Evolutionary conservation across 306 rosid species (phyloP), one percentile per base, ranked within the genome.

Genomic region (Lablab purpureus): DNA sequence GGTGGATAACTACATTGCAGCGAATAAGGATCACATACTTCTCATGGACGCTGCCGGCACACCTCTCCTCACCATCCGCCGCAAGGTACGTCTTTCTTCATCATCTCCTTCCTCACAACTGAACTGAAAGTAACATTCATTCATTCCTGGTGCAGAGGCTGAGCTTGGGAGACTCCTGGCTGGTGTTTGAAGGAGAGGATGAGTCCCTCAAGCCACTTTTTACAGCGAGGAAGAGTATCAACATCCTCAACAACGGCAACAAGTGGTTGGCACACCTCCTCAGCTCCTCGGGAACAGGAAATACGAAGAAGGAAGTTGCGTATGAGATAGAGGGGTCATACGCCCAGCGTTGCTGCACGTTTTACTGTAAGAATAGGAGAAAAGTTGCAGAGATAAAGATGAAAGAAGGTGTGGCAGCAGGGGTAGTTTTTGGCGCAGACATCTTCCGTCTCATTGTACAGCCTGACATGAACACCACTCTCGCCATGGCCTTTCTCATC

Each of bases 1-100:
- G 30, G 96, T 93, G 1, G 97, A 93, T 37, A 90, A 87, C 79
- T 93, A 93, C 63, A 14, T 80, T 36, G 86, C 92, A 21, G 77
- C 80, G 11, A 82, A 75, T 28, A 89, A 85, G 66, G 86, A 80
- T 27, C 80, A 89, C 77, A 84, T 88, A 49, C 89, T 93, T 70
- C 96, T 93, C 84, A 93, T 93, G 97, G 97, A 90, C 58, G 89
- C 90, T 27, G 79, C 89, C 28, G 96, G 92, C 77, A 85, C 72
- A 22, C 89, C 96, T 18, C 90, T 93, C 30, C 86, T 85, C 85
- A 90, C 97, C 84, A 87, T 93, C 81, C 90, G 92, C 59, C 96
- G 92, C 80, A 93, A 77, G 85, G 85, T 82, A 10, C 23, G 4
- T 2, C 3, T 40, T 10, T 37, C 12, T 9, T 10, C 45, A 9